Evolutionary conservation across 305 asterid genomes (phyloP).

Genomic region (Ilex paraguariensis): DNA sequence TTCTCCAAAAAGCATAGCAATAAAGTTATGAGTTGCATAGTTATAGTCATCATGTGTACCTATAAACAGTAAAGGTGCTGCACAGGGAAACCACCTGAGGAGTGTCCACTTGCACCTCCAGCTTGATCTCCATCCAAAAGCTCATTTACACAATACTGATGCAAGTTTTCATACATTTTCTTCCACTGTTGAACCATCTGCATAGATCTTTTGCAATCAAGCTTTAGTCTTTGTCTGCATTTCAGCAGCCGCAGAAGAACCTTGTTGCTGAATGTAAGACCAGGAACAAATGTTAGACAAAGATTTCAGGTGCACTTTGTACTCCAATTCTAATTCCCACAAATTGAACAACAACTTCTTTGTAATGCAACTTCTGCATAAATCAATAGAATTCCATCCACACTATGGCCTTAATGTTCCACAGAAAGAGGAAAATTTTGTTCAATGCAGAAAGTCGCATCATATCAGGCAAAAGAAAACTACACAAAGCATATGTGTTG

Average conservation of each 20-base stretch:
- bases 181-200: conserved; percentile 65
- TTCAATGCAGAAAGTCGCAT: neutral
- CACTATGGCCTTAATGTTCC: conserved; percentile 75
- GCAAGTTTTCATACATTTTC: conserved; percentile 47
- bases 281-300: conserved; percentile 1
- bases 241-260: conserved; percentile 71
- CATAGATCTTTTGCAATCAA: conserved; percentile 42
- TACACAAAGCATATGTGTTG: no score
- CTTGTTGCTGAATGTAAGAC: conserved; percentile 45
- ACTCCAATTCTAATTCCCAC: neutral
- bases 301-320: conserved; percentile 4
- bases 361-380: no score
- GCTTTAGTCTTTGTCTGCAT: conserved; percentile 63
- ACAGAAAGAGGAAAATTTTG: conserved; percentile 9
- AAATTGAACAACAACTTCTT: no score
- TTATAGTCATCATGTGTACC: no score
- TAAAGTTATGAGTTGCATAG: no score
- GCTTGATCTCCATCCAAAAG: conserved; percentile 44
- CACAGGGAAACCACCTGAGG: neutral
- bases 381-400: conserved; percentile 58
- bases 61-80: neutral
- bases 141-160: conserved; percentile 62
- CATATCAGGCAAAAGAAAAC: neutral
- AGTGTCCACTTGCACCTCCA: conserved; percentile 22
- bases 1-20: no score